Conservation (phyloP, 768 basidiomycete species). For the Hypholoma sublateritium region DNA sequence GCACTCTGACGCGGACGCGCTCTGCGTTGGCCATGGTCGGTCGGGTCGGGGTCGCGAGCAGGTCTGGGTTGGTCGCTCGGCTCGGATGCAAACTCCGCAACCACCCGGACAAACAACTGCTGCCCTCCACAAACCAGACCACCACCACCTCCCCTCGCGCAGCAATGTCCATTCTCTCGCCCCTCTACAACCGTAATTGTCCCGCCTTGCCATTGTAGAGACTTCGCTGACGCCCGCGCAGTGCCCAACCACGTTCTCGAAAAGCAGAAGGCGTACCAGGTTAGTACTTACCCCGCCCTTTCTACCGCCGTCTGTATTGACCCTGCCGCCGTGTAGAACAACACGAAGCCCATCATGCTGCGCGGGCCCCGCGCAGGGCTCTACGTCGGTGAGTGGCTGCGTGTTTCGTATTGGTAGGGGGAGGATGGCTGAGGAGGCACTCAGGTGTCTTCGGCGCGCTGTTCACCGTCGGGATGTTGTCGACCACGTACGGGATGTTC, state of each 20-base stretch:
- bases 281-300: slow-evolving; percentile 21
- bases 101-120: slow-evolving; percentile 29
- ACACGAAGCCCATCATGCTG: slow-evolving; percentile 54
- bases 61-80: slow-evolving; percentile 28
- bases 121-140: slow-evolving; percentile 22
- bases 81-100: slow-evolving; percentile 45
- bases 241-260: slow-evolving; percentile 62
- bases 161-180: slow-evolving; percentile 51
- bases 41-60: slow-evolving; percentile 18
- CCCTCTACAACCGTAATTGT: slow-evolving; percentile 64
- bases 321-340: slow-evolving; percentile 29
- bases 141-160: slow-evolving; percentile 17
- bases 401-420: neutral
- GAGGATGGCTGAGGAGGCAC: neutral
- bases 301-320: slow-evolving; percentile 6
- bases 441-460: slow-evolving; percentile 55
- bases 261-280: slow-evolving; percentile 70
- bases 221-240: slow-evolving; percentile 19
- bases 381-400: slow-evolving; percentile 51
- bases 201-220: neutral
- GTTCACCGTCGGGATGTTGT: slow-evolving; percentile 54
- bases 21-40: slow-evolving; percentile 55
- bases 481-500: slow-evolving; percentile 50
- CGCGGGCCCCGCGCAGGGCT: slow-evolving; percentile 62
- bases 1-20: slow-evolving; percentile 77